Conservation (phyloP, 2,329 filamentous ascomycete genomes). For the Colletotrichum aenigma region DNA sequence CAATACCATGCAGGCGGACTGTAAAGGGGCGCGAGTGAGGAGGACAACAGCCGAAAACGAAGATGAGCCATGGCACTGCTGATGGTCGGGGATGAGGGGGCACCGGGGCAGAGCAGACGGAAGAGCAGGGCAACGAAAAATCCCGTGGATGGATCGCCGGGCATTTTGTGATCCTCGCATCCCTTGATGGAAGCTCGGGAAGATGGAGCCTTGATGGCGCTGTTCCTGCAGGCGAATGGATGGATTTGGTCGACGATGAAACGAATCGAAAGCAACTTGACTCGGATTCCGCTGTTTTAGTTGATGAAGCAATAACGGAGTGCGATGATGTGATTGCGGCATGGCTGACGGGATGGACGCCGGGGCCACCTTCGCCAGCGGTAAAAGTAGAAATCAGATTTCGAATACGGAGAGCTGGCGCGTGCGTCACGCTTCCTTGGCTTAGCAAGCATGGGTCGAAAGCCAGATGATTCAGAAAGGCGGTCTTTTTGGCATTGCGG, state of each 20-base stretch:
- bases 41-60: neutral
- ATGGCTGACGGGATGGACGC: conserved; percentile 12
- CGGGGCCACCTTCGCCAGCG: conserved; percentile 6
- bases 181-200: neutral
- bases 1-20: neutral
- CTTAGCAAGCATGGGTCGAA: neutral
- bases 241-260: neutral
- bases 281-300: neutral
- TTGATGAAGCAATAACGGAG: conserved; percentile 22
- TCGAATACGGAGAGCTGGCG: neutral
- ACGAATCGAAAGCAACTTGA: neutral
- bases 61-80: neutral
- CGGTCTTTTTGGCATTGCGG: neutral
- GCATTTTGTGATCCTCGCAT: neutral
- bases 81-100: neutral
- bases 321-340: conserved; percentile 19
- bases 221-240: neutral
- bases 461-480: neutral
- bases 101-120: neutral
- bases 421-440: neutral
- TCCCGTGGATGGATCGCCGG: conserved; percentile 7
- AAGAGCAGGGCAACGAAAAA: neutral
- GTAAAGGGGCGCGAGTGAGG: neutral
- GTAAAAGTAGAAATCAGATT: neutral
- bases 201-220: neutral